These are phyloP conservation scores for Gossypium armourianum DNA, from an alignment of 441 rosid species.

Conservation along the genomic window DNA sequence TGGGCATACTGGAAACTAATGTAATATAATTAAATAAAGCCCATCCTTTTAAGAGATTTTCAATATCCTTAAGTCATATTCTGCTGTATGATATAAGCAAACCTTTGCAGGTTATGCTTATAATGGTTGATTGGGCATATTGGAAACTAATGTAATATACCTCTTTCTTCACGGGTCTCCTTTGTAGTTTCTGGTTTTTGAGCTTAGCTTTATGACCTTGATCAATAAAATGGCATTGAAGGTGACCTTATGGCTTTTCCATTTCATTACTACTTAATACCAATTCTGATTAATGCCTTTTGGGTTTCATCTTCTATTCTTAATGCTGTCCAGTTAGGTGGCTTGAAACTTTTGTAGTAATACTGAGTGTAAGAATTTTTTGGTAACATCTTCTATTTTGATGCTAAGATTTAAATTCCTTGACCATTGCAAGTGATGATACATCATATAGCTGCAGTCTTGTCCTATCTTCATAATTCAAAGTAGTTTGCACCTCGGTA, in stretches of 20 bases:
- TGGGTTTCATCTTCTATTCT: background rate
- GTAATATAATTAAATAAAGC: background rate
- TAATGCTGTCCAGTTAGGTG: background rate
- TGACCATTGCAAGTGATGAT: background rate
- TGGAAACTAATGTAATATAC: background rate
- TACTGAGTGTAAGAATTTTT: background rate
- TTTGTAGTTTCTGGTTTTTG: background rate
- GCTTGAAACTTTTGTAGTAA: background rate
- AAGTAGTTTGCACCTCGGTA: background rate
- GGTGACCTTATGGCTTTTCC: background rate
- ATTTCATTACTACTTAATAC: background rate
- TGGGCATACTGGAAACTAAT: background rate
- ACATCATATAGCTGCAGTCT: background rate
- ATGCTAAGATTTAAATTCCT: background rate
- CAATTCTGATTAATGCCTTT: background rate
- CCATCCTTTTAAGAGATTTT: background rate
- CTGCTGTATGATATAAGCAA: background rate
- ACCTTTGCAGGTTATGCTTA: background rate
- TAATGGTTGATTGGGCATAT: background rate
- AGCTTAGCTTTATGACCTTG: background rate
- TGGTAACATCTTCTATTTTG: background rate
- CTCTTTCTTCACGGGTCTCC: background rate
- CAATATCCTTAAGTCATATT: background rate
- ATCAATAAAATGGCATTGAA: background rate
- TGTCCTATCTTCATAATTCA: background rate